Evolutionary conservation across 2,329 filamentous ascomycete species (phyloP), one percentile per base, ranked within the genome.

Genomic region (Sclerotinia nivalis): DNA sequence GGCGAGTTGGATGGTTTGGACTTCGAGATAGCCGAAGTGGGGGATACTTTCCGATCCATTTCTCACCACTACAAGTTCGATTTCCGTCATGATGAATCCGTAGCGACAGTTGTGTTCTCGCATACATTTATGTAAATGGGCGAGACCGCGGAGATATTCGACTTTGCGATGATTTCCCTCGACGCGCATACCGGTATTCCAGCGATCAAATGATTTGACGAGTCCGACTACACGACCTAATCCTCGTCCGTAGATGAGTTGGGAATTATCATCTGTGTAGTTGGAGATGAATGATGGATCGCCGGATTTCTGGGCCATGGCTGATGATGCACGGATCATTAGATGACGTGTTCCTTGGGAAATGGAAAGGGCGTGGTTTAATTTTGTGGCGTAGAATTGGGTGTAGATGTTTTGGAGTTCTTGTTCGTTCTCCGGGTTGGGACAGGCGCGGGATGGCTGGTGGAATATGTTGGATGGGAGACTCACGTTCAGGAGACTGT

Each of bases 41-140:
- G 94, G 94, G 1, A 89, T 88, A 54, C 85, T 82, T 76, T 85
- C 90, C 75, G 79, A 87, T 66, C 94, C 93, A 74, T 91, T 92
- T 76, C 94, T 92, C 0, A 97, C 93, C 75, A 96, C 89, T 52
- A 97, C 90, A 12, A 97, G 89, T 82, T 98, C 95, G 76, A 97
- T 97, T 82, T 97, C 95, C 1, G 93, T 97, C 78, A 97, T 89
- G 80, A 98, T 95, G 84, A 97, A 98, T 68, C 95, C 95, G 80
- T 97, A 98, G 71, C 95, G 90, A 79, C 93, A 96, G 74, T 90
- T 89, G 82, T 97, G 92, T 82, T 97, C 93, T 80, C 95, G 93
- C 93, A 97, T 97, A 77, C 90, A 89, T 78, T 92, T 88, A 81
- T 98, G 95, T 58, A 97, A 84, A 76, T 96, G 93, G 0, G 93